Percentiles rank a stretch among this genome's conserved stretches.
Conservation (phyloP, 805 yeast species). For the Spencermartinsiella europaea region DNA sequence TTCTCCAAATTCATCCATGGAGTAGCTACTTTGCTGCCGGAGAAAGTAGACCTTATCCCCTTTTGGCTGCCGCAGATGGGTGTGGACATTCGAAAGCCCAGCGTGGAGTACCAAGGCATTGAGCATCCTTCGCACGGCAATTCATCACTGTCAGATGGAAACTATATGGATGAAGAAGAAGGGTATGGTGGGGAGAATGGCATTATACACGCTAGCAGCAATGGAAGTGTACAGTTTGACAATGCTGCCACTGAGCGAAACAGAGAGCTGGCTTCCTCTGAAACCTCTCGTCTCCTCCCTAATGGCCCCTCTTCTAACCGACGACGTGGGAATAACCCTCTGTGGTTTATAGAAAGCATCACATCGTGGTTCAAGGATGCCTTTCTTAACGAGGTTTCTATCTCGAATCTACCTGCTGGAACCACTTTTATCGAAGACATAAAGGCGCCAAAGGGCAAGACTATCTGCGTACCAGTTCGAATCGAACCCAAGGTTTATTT, state of each 20-base stretch:
- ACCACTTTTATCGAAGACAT: conserved; percentile 56
- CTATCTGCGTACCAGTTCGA: conserved; percentile 87
- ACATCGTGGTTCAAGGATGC: conserved; percentile 23
- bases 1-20: conserved; percentile 98
- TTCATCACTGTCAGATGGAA: conserved; percentile 22
- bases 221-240: conserved; percentile 18
- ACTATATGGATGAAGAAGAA: conserved; percentile 25
- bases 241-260: conserved; percentile 16
- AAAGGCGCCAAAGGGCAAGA: conserved; percentile 81
- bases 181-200: conserved; percentile 4
- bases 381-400: conserved; percentile 42
- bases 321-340: not conserved
- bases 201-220: not conserved
- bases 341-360: not conserved
- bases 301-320: not conserved
- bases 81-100: conserved; percentile 89
- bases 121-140: conserved; percentile 38
- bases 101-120: conserved; percentile 58
- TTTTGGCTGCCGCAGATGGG: conserved; percentile 98
- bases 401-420: conserved; percentile 56
- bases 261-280: conserved; percentile 16
- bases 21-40: conserved; percentile 84
- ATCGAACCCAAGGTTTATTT: conserved; percentile 99
- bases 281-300: conserved; percentile 14
- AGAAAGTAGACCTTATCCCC: conserved; percentile 77